Percentiles rank a stretch among this genome's conserved stretches.
Conservation (phyloP, 2,329 filamentous ascomycete species). For the Alternaria tenuissima region DNA sequence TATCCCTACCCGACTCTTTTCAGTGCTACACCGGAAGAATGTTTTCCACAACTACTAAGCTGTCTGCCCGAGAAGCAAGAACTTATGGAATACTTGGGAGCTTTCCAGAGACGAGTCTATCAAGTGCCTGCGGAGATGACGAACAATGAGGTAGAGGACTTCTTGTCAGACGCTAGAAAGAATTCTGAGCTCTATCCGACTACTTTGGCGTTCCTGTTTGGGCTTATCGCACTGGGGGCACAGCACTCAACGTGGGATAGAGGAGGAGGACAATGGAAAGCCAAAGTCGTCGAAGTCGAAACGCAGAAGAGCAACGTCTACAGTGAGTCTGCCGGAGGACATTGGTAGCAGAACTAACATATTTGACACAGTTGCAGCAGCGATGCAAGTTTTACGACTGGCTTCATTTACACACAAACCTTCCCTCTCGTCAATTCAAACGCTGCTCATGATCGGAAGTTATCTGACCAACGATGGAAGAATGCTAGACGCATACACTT, state of each 20-base stretch:
- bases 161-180: slow-evolving; percentile 52
- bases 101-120: slow-evolving; percentile 55
- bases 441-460: slow-evolving; percentile 58
- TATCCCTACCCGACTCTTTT: slow-evolving; percentile 59
- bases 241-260: slow-evolving; percentile 58
- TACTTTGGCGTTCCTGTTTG: slow-evolving; percentile 59
- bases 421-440: slow-evolving; percentile 56
- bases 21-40: slow-evolving; percentile 43
- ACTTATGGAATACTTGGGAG: slow-evolving; percentile 51
- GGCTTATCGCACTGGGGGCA: slow-evolving; percentile 56
- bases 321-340: slow-evolving; percentile 45
- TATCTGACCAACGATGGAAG: slow-evolving; percentile 60
- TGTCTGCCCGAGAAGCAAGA: slow-evolving; percentile 53
- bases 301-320: slow-evolving; percentile 54
- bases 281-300: slow-evolving; percentile 49
- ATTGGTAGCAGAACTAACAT: slow-evolving; percentile 1
- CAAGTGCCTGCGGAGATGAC: slow-evolving; percentile 56
- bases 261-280: slow-evolving; percentile 50
- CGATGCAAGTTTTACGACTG: slow-evolving; percentile 60
- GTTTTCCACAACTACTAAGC: slow-evolving; percentile 47
- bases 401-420: slow-evolving; percentile 60
- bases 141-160: slow-evolving; percentile 55
- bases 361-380: slow-evolving; percentile 54
- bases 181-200: slow-evolving; percentile 57
- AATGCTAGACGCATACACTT: slow-evolving; percentile 60